Evolutionary conservation across 179 eudicot genomes (phyloP), one percentile per base, ranked within the genome.

Genomic region (Beta macrorhiza): DNA sequence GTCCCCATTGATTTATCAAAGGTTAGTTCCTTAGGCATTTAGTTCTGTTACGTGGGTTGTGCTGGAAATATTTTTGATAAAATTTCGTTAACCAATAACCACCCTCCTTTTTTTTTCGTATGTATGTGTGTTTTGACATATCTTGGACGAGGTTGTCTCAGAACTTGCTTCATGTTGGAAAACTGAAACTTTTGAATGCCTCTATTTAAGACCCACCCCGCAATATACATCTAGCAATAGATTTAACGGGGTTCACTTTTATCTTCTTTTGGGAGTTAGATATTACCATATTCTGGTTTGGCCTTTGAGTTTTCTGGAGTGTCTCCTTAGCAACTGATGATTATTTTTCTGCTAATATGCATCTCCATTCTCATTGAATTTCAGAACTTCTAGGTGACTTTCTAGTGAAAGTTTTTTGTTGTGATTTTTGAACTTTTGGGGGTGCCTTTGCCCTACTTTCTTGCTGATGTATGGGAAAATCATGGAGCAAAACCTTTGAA

Each of bases 1-100:
- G 99, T 97, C 79, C 88, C 97, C 64, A 93, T 97, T 75, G 99
- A 97, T 87, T 81, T 97, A 75, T 97, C 99, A 59, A 97, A 97
- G 98, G 99, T 91, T 57, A 87, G 90, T 83, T 75, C 62, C 42
- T 71, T 76, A 55, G 52, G 17, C 74, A 64, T 19, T 51, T 51
- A 29, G 62, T 63, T 69, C 9, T 52, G 49, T 44, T 29, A 57
- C 59, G 51, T 42, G 13, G 16, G 32, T 44, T 70, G 13, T 12
- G 76, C 63, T 79, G 37, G 65, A 76, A 25, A 9, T 67, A 68
- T 68, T 4, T 32, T 17, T 7, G 3, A 37, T 13, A 16, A 42
- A 64, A 0, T 17, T 44, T 29, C 25, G 25, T 25, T 25, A 25
- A 25, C 25, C 25, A 25, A 25, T 25, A 25, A 25, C 52, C 52